phyloP scores from a whole-genome alignment of 768 basidiomycete species.

The Aureoboletus auriporus region DNA sequence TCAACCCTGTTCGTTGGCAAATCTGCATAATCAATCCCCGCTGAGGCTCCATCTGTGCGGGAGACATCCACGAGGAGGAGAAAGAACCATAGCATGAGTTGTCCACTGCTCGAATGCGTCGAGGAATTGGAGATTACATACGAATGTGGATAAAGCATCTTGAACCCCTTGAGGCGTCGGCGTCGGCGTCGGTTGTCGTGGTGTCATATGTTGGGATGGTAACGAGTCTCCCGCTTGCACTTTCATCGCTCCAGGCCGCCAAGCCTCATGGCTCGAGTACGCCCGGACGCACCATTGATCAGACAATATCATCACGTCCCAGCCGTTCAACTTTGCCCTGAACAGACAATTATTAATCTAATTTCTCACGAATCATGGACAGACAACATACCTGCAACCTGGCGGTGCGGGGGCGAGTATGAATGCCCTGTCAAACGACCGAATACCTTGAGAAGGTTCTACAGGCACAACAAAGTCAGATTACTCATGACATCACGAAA shows the following conservation, averaged over 20 bases:
- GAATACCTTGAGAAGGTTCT: slow-evolving; percentile 73
- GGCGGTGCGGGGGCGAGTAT: slow-evolving; percentile 77
- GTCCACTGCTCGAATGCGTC: not conserved
- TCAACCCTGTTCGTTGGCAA: slow-evolving; percentile 72
- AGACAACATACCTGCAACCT: slow-evolving; percentile 70
- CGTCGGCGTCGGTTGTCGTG: slow-evolving; percentile 26
- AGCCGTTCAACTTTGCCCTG: slow-evolving; percentile 78
- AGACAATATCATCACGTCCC: slow-evolving; percentile 87
- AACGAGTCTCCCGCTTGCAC: slow-evolving; percentile 52
- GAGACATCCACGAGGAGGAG: slow-evolving; percentile 10
- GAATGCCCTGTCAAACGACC: slow-evolving; percentile 93
- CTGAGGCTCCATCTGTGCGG: slow-evolving; percentile 61
- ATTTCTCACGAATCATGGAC: not conserved
- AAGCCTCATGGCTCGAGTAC: slow-evolving; percentile 81
- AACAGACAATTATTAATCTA: slow-evolving; percentile 8
- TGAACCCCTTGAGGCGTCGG: slow-evolving; percentile 40
- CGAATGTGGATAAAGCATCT: slow-evolving; percentile 51
- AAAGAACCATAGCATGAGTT: slow-evolving; percentile 9
- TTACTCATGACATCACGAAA: slow-evolving; percentile 13
- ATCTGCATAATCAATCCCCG: slow-evolving; percentile 67
- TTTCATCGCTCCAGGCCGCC: slow-evolving; percentile 69
- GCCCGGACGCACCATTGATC: slow-evolving; percentile 81
- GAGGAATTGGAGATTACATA: slow-evolving; percentile 34
- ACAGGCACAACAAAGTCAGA: slow-evolving; percentile 17
- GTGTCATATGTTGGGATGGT: slow-evolving; percentile 12